phyloP scores from a whole-genome alignment of 225 moss, liverwort and hornwort species.

The Anthoceros angustus region DNA sequence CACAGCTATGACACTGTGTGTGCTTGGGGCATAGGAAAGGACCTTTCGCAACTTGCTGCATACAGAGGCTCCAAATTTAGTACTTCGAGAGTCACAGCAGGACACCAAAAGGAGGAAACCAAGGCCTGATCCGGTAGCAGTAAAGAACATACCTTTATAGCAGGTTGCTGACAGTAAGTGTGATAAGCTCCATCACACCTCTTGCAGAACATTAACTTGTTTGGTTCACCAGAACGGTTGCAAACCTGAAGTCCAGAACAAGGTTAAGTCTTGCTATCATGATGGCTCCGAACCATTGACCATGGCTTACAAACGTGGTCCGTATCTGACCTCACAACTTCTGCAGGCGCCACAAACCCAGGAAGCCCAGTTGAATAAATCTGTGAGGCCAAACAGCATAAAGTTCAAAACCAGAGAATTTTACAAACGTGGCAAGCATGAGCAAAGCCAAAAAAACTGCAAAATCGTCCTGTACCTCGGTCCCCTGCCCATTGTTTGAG shows the following conservation, averaged over 20 bases:
- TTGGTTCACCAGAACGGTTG: slow-evolving; percentile 59
- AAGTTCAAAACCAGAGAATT: neutral
- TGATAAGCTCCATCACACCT: slow-evolving; percentile 86
- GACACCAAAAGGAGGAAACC: too few species aligned
- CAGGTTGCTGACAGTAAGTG: slow-evolving; percentile 75
- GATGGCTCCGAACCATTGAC: neutral
- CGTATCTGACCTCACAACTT: slow-evolving; percentile 44
- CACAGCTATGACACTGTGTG: slow-evolving; percentile 73
- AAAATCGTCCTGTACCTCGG: slow-evolving; percentile 38
- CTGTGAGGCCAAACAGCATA: slow-evolving; percentile 21
- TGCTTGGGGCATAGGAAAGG: slow-evolving; percentile 87
- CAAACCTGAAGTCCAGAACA: slow-evolving; percentile 38
- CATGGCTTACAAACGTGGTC: neutral
- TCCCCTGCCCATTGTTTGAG: slow-evolving; percentile 77
- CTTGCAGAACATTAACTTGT: slow-evolving; percentile 95
- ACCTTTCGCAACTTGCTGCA: slow-evolving; percentile 80
- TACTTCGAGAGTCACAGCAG: too few species aligned
- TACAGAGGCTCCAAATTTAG: neutral
- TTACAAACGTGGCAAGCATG: too few species aligned
- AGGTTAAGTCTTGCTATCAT: neutral
- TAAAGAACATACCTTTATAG: slow-evolving; percentile 43
- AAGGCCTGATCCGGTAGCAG: too few species aligned
- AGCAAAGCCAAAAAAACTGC: too few species aligned
- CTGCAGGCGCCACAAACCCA: slow-evolving; percentile 86
- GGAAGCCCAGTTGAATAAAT: slow-evolving; percentile 83